Evolutionary conservation across 208 protist species (phyloP), one percentile per base, ranked within the genome.

Genomic region (Leishmania guyanensis): DNA sequence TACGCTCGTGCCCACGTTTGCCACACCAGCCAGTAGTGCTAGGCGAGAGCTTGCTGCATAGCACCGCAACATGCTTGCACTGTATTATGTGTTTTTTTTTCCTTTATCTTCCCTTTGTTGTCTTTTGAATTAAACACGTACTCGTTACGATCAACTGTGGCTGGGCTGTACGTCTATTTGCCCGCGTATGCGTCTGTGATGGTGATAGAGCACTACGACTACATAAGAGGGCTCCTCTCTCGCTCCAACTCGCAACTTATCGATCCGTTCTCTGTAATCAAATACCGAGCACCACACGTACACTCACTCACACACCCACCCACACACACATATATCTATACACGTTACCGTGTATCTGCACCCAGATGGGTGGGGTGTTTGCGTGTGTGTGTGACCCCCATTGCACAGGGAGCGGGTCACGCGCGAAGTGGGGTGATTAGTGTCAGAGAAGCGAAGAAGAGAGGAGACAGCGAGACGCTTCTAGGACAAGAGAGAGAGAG

Each of bases 21-120:
- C 46, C 16, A 77, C 3, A 29, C 66, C 74, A 58, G 65, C 48
- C 9, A 80, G 48, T 54, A 68, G 33, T 1, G 74, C 74, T 22
- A 79, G 74, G 82, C 78, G 78, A 6, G 72, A 77, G 56, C 73
- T 43, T 58, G 65, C 78, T 29, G 75, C 5, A 22, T 26, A 80
- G 82, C 74, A 86, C 60, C 82, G 77, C 53, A 74, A 33, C 82
- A 86, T 86, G 43, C 33, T 65, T 65, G 46, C 53, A 20, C 33
- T 14, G 50, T 46, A 39, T 50, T 2, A 46, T 46, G 43, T 46
- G 43, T 70, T 58, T 72, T 53, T 66, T 73, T 14, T 39, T 20
- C 14, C 20, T 58, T 22, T 22, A 14, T 50, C 6, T n/a, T 71
- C 66, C 46, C 20, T 16, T 73, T 33, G 10, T 3, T 60, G 0